Percentiles rank a stretch among this genome's conserved stretches.
phyloP scores from a whole-genome alignment of 805 yeast species.

The Komagataella pastoris region DNA sequence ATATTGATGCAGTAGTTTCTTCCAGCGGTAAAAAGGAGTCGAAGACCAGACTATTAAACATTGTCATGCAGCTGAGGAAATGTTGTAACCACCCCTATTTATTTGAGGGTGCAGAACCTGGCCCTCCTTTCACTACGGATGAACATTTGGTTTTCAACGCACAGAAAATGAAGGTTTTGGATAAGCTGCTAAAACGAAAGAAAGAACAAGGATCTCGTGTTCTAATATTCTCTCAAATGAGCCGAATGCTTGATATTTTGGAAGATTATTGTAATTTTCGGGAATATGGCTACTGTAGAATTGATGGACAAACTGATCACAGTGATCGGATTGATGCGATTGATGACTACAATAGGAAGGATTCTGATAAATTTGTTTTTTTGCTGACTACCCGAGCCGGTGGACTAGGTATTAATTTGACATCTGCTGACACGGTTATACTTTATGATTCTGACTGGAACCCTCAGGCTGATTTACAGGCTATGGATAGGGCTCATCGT shows the following conservation, averaged over 20 bases:
- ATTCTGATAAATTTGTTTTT: constrained; percentile 59
- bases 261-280: constrained; percentile 71
- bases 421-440: constrained; percentile 66
- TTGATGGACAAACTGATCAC: constrained; percentile 77
- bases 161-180: constrained; percentile 60
- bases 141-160: constrained; percentile 69
- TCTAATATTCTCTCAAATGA: constrained; percentile 73
- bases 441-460: constrained; percentile 79
- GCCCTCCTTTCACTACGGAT: constrained; percentile 79
- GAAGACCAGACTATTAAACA: constrained; percentile 79
- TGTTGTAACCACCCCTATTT: constrained; percentile 86
- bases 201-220: constrained; percentile 66
- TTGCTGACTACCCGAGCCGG: constrained; percentile 79
- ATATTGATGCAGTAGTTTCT: constrained; percentile 75
- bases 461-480: constrained; percentile 82
- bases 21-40: constrained; percentile 92
- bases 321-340: constrained; percentile 63
- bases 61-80: constrained; percentile 85
- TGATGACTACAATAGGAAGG: constrained; percentile 81
- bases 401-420: constrained; percentile 76
- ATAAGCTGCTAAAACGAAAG: constrained; percentile 51
- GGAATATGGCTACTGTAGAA: constrained; percentile 59
- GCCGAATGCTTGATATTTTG: constrained; percentile 65
- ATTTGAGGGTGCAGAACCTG: constrained; percentile 92
- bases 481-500: constrained; percentile 85